Conservation (phyloP, 2,329 filamentous ascomycete species). For the Magnaporthiopsis rhizophila region DNA sequence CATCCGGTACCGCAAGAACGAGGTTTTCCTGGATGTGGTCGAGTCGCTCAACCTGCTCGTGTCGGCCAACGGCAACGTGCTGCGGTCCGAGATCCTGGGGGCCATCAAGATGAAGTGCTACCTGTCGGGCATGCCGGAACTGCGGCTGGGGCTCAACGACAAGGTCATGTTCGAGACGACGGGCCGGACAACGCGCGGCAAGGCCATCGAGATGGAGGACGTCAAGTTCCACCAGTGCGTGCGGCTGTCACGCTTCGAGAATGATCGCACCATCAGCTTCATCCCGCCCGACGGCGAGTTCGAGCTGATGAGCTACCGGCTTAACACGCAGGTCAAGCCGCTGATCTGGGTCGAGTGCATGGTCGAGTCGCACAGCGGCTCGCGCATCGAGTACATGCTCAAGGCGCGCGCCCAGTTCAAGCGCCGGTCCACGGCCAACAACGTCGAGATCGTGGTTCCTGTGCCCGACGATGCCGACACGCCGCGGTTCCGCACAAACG, state of each 20-base stretch:
- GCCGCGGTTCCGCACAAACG: constrained; percentile 93
- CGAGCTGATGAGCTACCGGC: constrained; percentile 96
- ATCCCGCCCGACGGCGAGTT: constrained; percentile 98
- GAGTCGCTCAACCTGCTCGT: constrained; percentile 95
- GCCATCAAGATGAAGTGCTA: constrained; percentile 99
- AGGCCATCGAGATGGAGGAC: constrained; percentile 99
- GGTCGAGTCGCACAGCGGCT: constrained; percentile 91
- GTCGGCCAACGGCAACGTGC: constrained; percentile 85
- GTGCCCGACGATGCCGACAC: constrained; percentile 96
- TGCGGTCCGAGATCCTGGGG: constrained; percentile 92
- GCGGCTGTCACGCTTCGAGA: constrained; percentile 90
- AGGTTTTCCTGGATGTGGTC: constrained; percentile 96
- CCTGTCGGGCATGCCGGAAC: constrained; percentile 93
- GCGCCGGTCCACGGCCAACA: constrained; percentile 93
- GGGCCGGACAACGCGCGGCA: constrained; percentile 84
- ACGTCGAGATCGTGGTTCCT: constrained; percentile 94
- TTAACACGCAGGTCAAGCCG: constrained; percentile 98
- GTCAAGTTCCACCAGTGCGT: constrained; percentile 99
- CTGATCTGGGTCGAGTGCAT: constrained; percentile 98
- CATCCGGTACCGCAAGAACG: constrained; percentile 97
- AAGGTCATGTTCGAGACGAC: constrained; percentile 99
- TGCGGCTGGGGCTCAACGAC: constrained; percentile 91
- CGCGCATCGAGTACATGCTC: constrained; percentile 96
- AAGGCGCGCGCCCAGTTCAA: constrained; percentile 99
- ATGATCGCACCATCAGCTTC: constrained; percentile 97